Evolutionary conservation across 345 rosid species (phyloP).

Genomic region (Aurinia saxatilis): DNA sequence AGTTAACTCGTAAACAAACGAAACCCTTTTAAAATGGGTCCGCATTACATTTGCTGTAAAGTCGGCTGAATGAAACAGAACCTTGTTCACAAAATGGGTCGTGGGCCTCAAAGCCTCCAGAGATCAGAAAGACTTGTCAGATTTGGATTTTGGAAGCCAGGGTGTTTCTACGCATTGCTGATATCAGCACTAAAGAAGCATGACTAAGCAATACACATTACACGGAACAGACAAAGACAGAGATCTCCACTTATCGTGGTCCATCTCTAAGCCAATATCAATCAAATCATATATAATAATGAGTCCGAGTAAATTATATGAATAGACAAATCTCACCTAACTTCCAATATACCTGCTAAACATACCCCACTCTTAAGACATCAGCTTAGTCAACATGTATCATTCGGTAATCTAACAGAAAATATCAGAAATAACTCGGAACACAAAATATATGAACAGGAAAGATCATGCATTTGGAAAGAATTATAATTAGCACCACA

Average conservation of each 20-base stretch:
- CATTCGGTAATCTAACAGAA: no score
- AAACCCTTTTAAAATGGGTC: no score
- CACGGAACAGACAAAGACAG: constrained; percentile 6
- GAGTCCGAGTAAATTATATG: background rate
- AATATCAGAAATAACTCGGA: no score
- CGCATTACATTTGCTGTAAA: no score
- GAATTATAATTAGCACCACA: no score
- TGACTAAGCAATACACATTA: constrained; percentile 15
- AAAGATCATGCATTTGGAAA: no score
- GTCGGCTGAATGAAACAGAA: no score
- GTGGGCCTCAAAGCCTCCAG: no score
- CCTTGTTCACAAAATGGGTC: no score
- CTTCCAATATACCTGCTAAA: constrained; percentile 9
- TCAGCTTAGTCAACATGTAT: background rate
- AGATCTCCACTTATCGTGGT: constrained; percentile 5
- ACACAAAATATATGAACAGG: no score
- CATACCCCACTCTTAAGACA: constrained; percentile 3
- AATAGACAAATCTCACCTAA: constrained; percentile 13
- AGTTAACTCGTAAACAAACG: no score
- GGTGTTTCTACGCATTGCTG: constrained; percentile 6
- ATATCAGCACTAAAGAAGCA: background rate
- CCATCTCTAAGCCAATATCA: constrained; percentile 1
- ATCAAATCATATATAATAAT: background rate
- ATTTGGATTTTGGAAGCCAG: background rate
- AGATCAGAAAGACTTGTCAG: no score